Evolutionary conservation across 2,329 filamentous ascomycete species (phyloP), one percentile per base, ranked within the genome.

Genomic region (Ceratocystis lukuohia): DNA sequence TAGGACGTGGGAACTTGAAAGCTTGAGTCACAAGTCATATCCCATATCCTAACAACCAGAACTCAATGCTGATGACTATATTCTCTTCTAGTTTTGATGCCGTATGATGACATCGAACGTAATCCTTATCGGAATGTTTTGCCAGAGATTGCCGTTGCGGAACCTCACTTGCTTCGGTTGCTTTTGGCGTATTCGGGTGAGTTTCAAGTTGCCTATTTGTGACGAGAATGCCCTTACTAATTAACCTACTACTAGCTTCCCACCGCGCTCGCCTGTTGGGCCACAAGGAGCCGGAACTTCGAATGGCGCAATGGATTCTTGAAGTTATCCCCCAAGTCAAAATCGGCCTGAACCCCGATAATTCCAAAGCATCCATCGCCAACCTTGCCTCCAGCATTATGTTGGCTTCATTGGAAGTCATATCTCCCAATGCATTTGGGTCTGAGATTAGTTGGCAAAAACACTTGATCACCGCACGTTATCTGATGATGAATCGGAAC

Each of bases 301-400:
- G 90, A 25, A 94, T 95, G 69, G 89, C 89, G 1, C 79, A 84
- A 48, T 94, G 88, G 87, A 88, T 94, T 30, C 82, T 88, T 71
- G 84, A 90, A 70, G 88, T 89, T 5, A n/a, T 88, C 89, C 69
- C 88, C 88, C 0, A 83, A 15, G 48, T 68, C 4, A 68, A 46
- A 10, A 30, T 37, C 3, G 30, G 25, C 20, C 41, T 68, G 30
- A 37, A 28, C 8, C 20, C 46, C 25, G 56, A 53, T 6, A 56
- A 65, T 25, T 61, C 57, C 5, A 57, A 50, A 28, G 64, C 64
- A 15, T 68, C 66, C 5, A 66, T 68, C 33, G 66, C 84, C 17
- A 89, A 88, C 65, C 79, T 95, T 2, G 89, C 89, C 0, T 90
- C 89, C 0, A 88, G 89, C 6, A 91, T 95, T 69, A 91, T 94